Conservation (phyloP, 73 alveolate genomes). For the Symbiodinium natans region DNA sequence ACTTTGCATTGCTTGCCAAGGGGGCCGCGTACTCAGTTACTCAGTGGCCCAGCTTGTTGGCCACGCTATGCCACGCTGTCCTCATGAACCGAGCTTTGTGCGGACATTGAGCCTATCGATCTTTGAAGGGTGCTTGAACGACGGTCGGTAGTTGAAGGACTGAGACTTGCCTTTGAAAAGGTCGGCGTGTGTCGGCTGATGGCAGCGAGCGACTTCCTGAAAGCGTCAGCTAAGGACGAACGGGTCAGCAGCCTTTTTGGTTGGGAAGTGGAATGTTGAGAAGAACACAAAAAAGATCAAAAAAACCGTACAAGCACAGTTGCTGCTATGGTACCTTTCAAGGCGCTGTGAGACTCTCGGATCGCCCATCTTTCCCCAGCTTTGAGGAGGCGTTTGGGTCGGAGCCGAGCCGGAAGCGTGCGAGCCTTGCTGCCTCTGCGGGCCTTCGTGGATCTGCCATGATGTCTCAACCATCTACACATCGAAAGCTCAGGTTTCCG, state of each 20-base stretch:
- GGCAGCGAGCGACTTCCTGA: not conserved
- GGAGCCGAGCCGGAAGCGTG: not conserved
- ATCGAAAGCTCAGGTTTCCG: not conserved
- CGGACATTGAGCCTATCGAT: too few relatives aligned
- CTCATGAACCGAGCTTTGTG: too few relatives aligned
- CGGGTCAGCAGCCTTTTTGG: not conserved
- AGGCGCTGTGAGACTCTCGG: not conserved
- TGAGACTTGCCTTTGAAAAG: not conserved
- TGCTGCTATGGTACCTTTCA: not conserved
- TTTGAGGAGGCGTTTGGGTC: not conserved
- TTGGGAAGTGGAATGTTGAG: too few relatives aligned
- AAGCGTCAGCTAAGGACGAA: not conserved
- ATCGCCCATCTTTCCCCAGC: not conserved
- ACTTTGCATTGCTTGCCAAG: constrained; percentile 34
- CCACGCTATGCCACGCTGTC: too few relatives aligned
- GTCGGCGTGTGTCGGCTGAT: not conserved
- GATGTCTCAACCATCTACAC: not conserved
- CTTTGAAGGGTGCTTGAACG: not conserved
- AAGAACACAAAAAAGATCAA: too few relatives aligned
- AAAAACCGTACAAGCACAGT: too few relatives aligned
- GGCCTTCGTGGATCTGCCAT: not conserved
- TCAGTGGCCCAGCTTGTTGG: too few relatives aligned
- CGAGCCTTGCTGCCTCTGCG: not conserved
- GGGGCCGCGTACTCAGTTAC: not conserved
- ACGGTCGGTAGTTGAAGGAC: not conserved